These are phyloP conservation scores for Colletotrichum sp. DNA, from an alignment of 2,329 filamentous ascomycete species.

Conservation along the genomic window DNA sequence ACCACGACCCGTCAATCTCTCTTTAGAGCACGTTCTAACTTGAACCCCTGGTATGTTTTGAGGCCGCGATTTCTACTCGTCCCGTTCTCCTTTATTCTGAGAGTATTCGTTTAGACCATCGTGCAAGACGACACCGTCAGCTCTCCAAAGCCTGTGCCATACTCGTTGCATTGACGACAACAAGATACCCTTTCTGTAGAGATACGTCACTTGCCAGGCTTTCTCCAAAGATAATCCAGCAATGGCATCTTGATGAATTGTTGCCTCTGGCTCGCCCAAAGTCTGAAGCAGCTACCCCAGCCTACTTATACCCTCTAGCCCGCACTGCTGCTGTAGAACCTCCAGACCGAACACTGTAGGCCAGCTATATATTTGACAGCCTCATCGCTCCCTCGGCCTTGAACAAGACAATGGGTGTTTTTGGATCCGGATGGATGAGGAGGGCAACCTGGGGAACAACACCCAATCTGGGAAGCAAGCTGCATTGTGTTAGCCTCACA, in stretches of 20 bases:
- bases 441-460: background rate
- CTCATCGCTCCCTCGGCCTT: accelerated
- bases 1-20: background rate
- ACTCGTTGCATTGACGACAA: no score
- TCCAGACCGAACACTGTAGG: background rate
- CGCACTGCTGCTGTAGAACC: background rate
- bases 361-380: background rate
- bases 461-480: accelerated
- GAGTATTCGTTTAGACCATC: accelerated
- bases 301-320: background rate
- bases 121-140: accelerated
- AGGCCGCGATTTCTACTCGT: accelerated
- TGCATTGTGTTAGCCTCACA: no score
- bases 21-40: accelerated
- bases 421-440: no score
- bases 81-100: background rate
- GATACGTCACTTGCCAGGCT: background rate
- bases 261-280: background rate
- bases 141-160: no score
- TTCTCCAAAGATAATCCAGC: background rate
- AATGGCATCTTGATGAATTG: background rate
- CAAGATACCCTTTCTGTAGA: no score
- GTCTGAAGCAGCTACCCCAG: background rate
- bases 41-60: background rate
- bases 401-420: accelerated